Base-by-base conservation (phyloP, 208 protist species). In the Acanthamoeba lenticulata region DNA sequence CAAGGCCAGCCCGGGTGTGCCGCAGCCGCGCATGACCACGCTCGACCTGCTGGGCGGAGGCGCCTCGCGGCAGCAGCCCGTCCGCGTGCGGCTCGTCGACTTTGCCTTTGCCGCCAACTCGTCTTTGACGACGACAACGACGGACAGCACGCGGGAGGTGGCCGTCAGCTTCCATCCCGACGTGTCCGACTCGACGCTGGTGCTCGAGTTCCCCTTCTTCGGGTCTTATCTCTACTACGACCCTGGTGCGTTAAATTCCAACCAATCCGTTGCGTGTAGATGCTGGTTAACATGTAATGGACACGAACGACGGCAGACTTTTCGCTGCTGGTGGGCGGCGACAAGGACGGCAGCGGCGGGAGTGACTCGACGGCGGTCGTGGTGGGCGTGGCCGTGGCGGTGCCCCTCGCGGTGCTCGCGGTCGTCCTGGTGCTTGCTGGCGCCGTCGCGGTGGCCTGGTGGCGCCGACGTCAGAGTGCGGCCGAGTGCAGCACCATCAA, bases 11-110 rank as follows among this genome's bases (percentile, higher is more conserved):
- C 34, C 15, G 11, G 69, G 36, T 19, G 21, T 45, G 36, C 69
- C 69, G 19, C 69, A 79, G 36, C 1, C 69, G 69, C 69, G 69
- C 36, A 79, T 79, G 69, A 79, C 69, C 69, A 79, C 38, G 36
- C 1, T 79, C 36, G 69, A 79, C 9, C 69, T 79, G 2, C 34
- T 45, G 32, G 69, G 38, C 36, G 34, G 44, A 17, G 52, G 15
- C 52, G 21, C 52, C 52, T n/a, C n/a, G n/a, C n/a, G n/a, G n/a
- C n/a, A n/a, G 52, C 11, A 60, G 52, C 52, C 36, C 27, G 60
- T 69, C 36, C 36, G 57, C 36, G 69, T 79, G 38, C 69, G 69
- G 3, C 38, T 79, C 1, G 69, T 79, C 69, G 69, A 79, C 0
- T 79, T 79, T 9, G 69, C 69, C 36, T 67, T 67, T n/a, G 15